phyloP scores from a whole-genome alignment of 1,284 basidiomycete species.

The Papiliotrema flavescens region DNA sequence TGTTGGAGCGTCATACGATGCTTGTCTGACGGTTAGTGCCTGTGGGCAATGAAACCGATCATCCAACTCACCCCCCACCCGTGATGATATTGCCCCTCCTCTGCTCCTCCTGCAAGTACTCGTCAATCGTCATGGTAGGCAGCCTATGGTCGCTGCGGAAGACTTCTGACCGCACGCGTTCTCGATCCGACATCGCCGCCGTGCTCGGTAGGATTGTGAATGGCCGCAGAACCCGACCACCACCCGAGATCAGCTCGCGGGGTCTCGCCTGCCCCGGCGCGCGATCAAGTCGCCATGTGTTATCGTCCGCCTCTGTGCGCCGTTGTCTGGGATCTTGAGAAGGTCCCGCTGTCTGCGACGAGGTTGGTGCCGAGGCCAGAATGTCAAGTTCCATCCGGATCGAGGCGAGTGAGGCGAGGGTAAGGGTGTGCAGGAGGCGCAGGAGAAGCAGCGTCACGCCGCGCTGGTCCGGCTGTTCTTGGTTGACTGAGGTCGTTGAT shows the following conservation, averaged over 20 bases:
- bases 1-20: constrained; percentile 64
- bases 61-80: constrained; percentile 68
- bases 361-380: constrained; percentile 54
- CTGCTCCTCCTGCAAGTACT: constrained; percentile 84
- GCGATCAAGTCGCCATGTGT: constrained; percentile 73
- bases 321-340: constrained; percentile 37
- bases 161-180: constrained; percentile 70
- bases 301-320: constrained; percentile 47
- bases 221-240: constrained; percentile 75
- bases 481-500: constrained; percentile 48
- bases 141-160: constrained; percentile 82
- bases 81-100: constrained; percentile 80
- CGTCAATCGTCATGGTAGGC: constrained; percentile 94
- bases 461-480: constrained; percentile 60
- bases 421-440: constrained; percentile 67
- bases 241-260: constrained; percentile 63
- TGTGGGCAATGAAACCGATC: not conserved
- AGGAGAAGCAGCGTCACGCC: constrained; percentile 67
- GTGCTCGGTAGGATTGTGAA: constrained; percentile 85
- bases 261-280: constrained; percentile 37
- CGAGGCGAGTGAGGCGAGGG: constrained; percentile 64
- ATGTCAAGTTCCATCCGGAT: constrained; percentile 72
- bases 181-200: constrained; percentile 56
- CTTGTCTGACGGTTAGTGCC: constrained; percentile 54
- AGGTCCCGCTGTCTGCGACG: constrained; percentile 12